Percentiles rank a stretch among this genome's conserved stretches.
Conservation (phyloP, 73 alveolate species). For the Tetrahymena malaccensis region DNA sequence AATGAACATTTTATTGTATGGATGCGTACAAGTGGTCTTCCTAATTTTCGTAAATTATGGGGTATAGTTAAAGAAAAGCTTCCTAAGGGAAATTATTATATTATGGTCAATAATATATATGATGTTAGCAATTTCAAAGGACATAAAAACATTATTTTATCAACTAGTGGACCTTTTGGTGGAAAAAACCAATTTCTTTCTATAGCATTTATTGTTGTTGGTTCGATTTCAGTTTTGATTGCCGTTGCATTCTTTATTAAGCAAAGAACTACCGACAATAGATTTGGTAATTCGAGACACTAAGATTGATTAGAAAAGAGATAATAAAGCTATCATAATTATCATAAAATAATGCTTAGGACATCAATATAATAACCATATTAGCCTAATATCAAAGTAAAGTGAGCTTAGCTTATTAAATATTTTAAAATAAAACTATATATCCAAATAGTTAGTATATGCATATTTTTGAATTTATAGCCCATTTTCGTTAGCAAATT, state of each 20-base stretch:
- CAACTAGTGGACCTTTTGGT: conserved; percentile 73
- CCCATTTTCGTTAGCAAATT: too few species aligned
- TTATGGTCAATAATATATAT: conserved; percentile 51
- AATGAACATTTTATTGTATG: conserved; percentile 85
- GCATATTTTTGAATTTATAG: too few species aligned
- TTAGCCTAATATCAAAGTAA: too few species aligned
- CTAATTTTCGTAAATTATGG: conserved; percentile 81
- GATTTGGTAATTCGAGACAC: conserved; percentile 22
- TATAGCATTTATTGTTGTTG: conserved; percentile 61
- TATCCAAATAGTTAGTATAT: too few species aligned
- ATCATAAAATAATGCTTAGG: too few species aligned
- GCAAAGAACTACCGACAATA: conserved; percentile 13
- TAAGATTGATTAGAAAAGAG: not conserved
- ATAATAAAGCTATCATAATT: too few species aligned
- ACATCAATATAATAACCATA: too few species aligned
- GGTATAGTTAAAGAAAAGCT: conserved; percentile 61
- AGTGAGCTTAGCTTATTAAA: too few species aligned
- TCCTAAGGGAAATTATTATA: conserved; percentile 48
- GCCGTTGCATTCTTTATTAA: conserved; percentile 45
- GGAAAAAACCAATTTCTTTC: conserved; percentile 76
- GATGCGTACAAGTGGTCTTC: conserved; percentile 90
- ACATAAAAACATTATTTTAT: conserved; percentile 60
- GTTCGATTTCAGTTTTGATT: conserved; percentile 57
- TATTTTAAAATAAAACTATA: too few species aligned
- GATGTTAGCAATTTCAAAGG: conserved; percentile 66